Percentiles rank a stretch among this genome's conserved stretches.
These are phyloP conservation scores for Fonsecaea multimorphosa DNA, from an alignment of 2,329 filamentous ascomycete species.

Conservation along the genomic window DNA sequence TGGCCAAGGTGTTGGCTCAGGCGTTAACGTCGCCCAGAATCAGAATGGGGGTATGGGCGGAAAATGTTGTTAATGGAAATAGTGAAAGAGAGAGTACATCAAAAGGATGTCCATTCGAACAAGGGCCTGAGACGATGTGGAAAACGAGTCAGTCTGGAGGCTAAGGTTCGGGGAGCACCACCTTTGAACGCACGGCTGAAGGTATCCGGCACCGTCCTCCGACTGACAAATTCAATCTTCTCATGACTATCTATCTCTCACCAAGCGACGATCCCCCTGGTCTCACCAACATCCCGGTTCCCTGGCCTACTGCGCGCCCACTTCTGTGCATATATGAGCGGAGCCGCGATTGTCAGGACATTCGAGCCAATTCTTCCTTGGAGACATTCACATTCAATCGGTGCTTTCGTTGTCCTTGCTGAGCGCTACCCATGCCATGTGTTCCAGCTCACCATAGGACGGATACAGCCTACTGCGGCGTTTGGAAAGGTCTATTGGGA, in stretches of 20 bases:
- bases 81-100: not conserved
- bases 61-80: slow-evolving; percentile 72
- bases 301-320: not conserved
- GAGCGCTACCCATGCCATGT: not conserved
- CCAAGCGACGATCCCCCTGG: not conserved
- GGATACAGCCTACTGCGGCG: not conserved
- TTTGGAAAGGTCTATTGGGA: slow-evolving; percentile 1
- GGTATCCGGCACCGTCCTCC: not conserved
- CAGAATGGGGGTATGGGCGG: slow-evolving; percentile 60
- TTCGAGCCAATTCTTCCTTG: not conserved
- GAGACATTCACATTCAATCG: not conserved
- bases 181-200: not conserved
- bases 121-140: not conserved
- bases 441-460: not conserved
- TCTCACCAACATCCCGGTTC: not conserved
- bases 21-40: slow-evolving; percentile 73
- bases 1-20: slow-evolving; percentile 45
- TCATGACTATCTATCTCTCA: not conserved
- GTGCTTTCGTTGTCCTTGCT: not conserved
- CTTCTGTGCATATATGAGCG: not conserved
- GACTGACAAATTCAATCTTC: not conserved
- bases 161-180: not conserved
- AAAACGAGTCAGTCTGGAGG: not conserved
- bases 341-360: not conserved
- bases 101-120: not conserved